These are phyloP conservation scores for Mentha longifolia DNA, from an alignment of 257 asterid species.

Conservation along the genomic window DNA sequence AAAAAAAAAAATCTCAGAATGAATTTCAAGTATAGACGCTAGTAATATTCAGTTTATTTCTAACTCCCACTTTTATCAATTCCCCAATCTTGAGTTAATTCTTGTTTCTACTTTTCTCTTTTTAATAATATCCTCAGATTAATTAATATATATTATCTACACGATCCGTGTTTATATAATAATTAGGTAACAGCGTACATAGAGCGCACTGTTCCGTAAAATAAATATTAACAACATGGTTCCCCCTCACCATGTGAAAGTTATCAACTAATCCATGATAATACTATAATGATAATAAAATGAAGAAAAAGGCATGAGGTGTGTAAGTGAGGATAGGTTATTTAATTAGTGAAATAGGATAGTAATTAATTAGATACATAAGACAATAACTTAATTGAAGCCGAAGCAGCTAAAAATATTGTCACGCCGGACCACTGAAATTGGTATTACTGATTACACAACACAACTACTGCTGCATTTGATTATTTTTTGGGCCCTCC, in stretches of 20 bases:
- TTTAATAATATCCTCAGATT: not conserved
- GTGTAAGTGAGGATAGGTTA: conserved; percentile 1
- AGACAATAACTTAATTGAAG: conserved; percentile 8
- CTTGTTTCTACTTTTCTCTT: not conserved
- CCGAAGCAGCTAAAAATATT: conserved; percentile 17
- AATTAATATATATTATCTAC: not conserved
- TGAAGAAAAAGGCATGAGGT: not conserved
- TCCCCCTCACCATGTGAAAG: conserved; percentile 1
- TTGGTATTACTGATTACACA: conserved; percentile 18
- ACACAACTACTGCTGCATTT: not conserved
- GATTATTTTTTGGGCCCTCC: not conserved
- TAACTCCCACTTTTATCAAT: not conserved
- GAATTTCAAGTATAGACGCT: no score
- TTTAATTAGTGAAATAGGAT: not conserved
- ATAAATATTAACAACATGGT: not conserved
- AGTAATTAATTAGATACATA: not conserved
- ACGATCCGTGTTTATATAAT: not conserved
- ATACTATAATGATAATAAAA: not conserved
- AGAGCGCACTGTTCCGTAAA: not conserved
- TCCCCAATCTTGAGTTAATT: not conserved
- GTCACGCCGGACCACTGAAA: conserved; percentile 36
- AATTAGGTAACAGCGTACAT: conserved; percentile 1
- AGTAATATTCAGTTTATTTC: no score
- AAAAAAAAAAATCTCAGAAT: no score
- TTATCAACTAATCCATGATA: not conserved